A percentile compares a stretch with the other conserved stretches of the same genome.
These are phyloP conservation scores for Teunomyces pallodes DNA, from an alignment of 805 yeast species.

Conservation along the genomic window DNA sequence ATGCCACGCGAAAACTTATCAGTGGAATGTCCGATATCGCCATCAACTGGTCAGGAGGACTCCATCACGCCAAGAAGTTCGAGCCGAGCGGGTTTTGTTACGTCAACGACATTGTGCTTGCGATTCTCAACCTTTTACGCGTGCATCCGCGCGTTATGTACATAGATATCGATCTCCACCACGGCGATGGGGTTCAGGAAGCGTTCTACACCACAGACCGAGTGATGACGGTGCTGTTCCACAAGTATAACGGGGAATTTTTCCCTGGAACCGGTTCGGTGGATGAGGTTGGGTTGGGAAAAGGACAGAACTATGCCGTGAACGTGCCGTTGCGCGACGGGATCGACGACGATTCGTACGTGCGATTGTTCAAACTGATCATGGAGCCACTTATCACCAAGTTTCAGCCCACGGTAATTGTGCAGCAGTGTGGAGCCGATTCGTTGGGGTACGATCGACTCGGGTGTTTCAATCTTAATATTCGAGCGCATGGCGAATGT, in stretches of 20 bases:
- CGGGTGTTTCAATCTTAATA: constrained; percentile 90
- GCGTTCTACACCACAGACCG: constrained; percentile 93
- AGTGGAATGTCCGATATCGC: constrained; percentile 91
- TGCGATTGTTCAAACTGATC: constrained; percentile 72
- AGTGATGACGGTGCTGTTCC: constrained; percentile 95
- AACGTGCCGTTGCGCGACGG: constrained; percentile 95
- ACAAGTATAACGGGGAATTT: constrained; percentile 89
- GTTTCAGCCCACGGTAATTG: constrained; percentile 91
- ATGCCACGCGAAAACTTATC: constrained; percentile 83
- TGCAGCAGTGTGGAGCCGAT: constrained; percentile 97
- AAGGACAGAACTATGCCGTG: constrained; percentile 82
- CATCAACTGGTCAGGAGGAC: constrained; percentile 94
- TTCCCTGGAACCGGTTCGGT: constrained; percentile 97
- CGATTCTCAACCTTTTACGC: constrained; percentile 78
- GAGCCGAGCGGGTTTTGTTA: constrained; percentile 97
- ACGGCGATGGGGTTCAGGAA: constrained; percentile 98
- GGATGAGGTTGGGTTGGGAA: constrained; percentile 85
- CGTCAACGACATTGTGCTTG: constrained; percentile 88
- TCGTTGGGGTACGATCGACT: constrained; percentile 89
- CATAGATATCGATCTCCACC: constrained; percentile 93
- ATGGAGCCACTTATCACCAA: constrained; percentile 88
- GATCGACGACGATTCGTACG: constrained; percentile 87
- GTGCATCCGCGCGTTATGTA: constrained; percentile 91
- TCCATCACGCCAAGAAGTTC: constrained; percentile 92
- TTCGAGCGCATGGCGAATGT: constrained; percentile 94